These are phyloP conservation scores for Vaccinium vitisidaea DNA, from an alignment of 148 eudicot species.

Conservation along the genomic window DNA sequence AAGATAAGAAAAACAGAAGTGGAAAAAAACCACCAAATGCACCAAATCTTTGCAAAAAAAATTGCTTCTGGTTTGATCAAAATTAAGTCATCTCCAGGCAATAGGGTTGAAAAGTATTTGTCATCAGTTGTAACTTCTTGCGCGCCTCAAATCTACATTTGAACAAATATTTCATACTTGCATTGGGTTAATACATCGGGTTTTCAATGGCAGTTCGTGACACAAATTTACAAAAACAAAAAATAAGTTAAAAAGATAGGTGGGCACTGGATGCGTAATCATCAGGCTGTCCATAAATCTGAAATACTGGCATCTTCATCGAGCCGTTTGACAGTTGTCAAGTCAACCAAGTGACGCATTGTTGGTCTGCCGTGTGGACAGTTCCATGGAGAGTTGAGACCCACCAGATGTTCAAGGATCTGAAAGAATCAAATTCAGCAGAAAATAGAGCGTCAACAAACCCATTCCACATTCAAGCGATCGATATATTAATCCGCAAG, in stretches of 20 bases:
- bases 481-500: neutral
- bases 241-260: neutral
- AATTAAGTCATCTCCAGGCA: neutral
- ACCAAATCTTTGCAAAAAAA: neutral
- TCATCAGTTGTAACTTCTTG: neutral
- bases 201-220: neutral
- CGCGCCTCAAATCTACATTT: neutral
- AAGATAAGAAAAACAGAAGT: neutral
- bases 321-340: slow-evolving; percentile 35
- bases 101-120: too few species aligned
- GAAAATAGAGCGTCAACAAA: neutral
- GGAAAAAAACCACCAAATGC: neutral
- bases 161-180: neutral
- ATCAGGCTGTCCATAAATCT: slow-evolving; percentile 10
- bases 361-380: slow-evolving; percentile 99
- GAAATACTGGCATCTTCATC: slow-evolving; percentile 17
- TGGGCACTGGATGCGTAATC: neutral
- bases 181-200: neutral
- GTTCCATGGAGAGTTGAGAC: slow-evolving; percentile 95
- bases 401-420: slow-evolving; percentile 80
- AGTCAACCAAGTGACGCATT: slow-evolving; percentile 90
- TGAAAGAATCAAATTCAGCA: slow-evolving; percentile 27
- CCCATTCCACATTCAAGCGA: neutral
- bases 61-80: neutral
- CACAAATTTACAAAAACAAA: slow-evolving; percentile 11